Evolutionary conservation across 352 stramenopile species (phyloP), one percentile per base, ranked within the genome.

Genomic region (Globisporangium barbulae): DNA sequence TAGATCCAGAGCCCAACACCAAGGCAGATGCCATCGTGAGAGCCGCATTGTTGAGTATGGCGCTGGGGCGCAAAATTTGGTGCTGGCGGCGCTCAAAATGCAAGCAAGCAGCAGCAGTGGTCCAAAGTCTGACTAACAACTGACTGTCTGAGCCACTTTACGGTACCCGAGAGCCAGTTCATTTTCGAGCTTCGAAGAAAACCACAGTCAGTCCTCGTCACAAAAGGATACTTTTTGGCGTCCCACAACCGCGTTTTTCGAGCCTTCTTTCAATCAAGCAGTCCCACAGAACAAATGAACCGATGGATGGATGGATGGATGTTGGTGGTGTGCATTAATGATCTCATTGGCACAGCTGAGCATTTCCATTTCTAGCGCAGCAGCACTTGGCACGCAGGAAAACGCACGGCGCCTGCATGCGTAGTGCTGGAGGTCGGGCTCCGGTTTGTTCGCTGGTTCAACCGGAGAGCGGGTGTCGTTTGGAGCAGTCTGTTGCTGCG

Each of bases 151-250:
- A n/a, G 12, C 49, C 28, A 55, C 25, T 55, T 17, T 55, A 41
- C 28, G 49, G 49, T 39, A 55, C 49, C 7, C 25, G 28, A 55
- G 49, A 55, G 49, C 49, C 49, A 55, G 49, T 55, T 55, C 49
- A 5, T 7, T 2, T 39, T 55, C 4, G 25, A 25, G 21, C 25
- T 25, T 39, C 48, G 48, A 10, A 39, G 5, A n/a, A 35, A 37
- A 53, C 9, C 25, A 2, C 25, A 21, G 19, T n/a, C 48, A 25
- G 31, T 55, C 49, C 25, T 39, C 30, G 31, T 55, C 49, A 33
- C 30, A 53, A 28, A 50, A 52, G 45, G 45, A 55, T 55, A 55
- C 35, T 28, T 53, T 53, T 53, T 54, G 30, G 17, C 31, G 25
- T 35, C 28, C 28, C 2, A 55, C 22, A 39, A 41, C 31, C 0